A percentile compares a stretch with the other conserved stretches of the same genome.
Conservation (phyloP, 192 early-diverging fungal genomes). For the Thoreauomyces humboldtii region DNA sequence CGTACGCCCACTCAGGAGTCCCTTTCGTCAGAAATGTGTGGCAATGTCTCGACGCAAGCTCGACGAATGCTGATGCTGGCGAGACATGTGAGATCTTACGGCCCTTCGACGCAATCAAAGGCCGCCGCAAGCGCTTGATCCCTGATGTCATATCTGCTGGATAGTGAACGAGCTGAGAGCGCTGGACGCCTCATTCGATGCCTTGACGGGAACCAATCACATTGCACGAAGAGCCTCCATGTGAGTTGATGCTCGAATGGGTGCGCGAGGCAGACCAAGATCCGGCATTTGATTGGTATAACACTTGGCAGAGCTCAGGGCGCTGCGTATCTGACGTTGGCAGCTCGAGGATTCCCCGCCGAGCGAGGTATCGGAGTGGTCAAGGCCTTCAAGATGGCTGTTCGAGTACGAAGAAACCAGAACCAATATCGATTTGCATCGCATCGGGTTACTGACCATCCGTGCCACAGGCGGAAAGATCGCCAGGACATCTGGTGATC, state of each 20-base stretch:
- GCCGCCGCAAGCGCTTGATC: too few species aligned
- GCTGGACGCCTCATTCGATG: conserved; percentile 27
- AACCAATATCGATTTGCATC: background rate
- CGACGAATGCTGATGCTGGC: too few species aligned
- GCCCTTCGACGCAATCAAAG: too few species aligned
- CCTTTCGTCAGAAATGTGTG: conserved; percentile 67
- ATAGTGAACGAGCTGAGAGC: background rate
- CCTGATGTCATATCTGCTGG: too few species aligned
- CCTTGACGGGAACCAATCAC: conserved; percentile 40
- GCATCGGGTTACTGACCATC: too few species aligned
- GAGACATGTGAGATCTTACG: too few species aligned
- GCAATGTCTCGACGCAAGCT: background rate
- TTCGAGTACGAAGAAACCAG: background rate
- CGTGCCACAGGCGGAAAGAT: conserved; percentile 9
- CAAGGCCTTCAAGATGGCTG: conserved; percentile 21
- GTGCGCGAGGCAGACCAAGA: background rate
- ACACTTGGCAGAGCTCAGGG: conserved; percentile 63
- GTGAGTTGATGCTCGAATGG: background rate
- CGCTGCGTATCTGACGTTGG: conserved; percentile 64
- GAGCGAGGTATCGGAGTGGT: conserved; percentile 4
- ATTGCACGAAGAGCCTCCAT: conserved; percentile 67
- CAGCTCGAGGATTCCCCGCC: conserved; percentile 57
- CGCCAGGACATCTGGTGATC: conserved; percentile 74
- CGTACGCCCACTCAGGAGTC: conserved; percentile 66
- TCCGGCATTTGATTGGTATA: too few species aligned